Evolutionary conservation across 1,284 basidiomycete species (phyloP), one percentile per base, ranked within the genome.

Genomic region (Leccinum fuscescens): DNA sequence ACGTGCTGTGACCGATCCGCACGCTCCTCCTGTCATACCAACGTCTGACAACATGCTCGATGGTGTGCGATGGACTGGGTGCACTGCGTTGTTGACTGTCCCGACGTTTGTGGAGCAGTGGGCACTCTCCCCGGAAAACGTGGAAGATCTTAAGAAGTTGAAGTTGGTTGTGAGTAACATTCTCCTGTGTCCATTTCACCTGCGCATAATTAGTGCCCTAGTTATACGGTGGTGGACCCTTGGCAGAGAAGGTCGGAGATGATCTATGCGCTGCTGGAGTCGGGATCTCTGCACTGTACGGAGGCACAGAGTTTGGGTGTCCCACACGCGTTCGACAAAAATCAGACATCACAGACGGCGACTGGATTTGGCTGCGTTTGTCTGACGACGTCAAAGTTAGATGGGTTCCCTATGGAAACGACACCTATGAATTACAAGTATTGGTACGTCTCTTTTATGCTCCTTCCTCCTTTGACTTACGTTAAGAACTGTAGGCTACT

Each of bases 341-440:
- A 53, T 3, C 33, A 6, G 51, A 65, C 0, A 60, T 65, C 15
- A 44, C 42, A 2, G 66, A 65, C 31, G 62, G 66, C 1, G 68
- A 74, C 11, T 76, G 74, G 76, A 50, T 58, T 12, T 76, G 68
- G 68, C n/a, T 70, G 37, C 56, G 39, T 6, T 57, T 72, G 11
- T 42, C 61, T 1, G 58, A 65, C 3, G 20, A 59, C 0, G 15
- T 60, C 11, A 60, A 64, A 3, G 22, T 67, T 1, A 62, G 71
- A 14, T 75, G 72, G 70, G 62, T 61, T 2, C 65, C 66, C 1
- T 52, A 71, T 4, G 72, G 66, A 5, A 68, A 72, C 42, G 68
- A 65, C 9, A 64, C 65, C 1, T 76, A 64, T 39, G 74, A 75
- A 54, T 60, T 65, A 3, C 67, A 70, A 39, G 24, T 72, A 8